Evolutionary conservation across 305 asterid species (phyloP).

Genomic region (Ajuga reptans): DNA sequence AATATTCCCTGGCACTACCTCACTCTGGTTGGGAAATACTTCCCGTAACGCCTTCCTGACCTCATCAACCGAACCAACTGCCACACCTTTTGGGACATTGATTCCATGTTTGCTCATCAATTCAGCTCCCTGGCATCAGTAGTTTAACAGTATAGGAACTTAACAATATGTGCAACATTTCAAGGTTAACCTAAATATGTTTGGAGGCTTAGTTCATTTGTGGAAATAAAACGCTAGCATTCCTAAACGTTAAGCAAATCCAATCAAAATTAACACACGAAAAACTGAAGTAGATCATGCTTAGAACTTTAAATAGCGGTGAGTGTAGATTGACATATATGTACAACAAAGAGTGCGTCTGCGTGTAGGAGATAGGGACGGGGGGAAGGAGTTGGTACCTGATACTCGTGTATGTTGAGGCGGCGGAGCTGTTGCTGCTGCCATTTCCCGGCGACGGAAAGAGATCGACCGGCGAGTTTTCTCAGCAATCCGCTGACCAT

Average conservation of each 20-base stretch:
- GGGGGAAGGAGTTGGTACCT: slow-evolving; percentile 34
- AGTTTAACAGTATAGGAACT: neutral
- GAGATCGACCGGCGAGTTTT: slow-evolving; percentile 62
- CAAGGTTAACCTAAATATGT: slow-evolving; percentile 10
- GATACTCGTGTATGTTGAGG: slow-evolving; percentile 93
- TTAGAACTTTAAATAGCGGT: neutral
- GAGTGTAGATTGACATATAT: neutral
- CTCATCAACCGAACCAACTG: slow-evolving; percentile 61
- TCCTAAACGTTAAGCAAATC: neutral
- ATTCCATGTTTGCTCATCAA: slow-evolving; percentile 90
- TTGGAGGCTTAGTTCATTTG: neutral
- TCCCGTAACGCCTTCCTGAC: slow-evolving; percentile 58
- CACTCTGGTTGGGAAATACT: slow-evolving; percentile 56
- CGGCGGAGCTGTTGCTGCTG: slow-evolving; percentile 98
- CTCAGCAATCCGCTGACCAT: slow-evolving; percentile 82
- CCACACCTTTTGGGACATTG: slow-evolving; percentile 90
- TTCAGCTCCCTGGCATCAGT: slow-evolving; percentile 69
- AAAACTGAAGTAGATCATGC: slow-evolving; percentile 16
- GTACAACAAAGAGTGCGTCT: neutral
- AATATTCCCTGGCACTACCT: slow-evolving; percentile 38
- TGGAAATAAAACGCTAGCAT: neutral
- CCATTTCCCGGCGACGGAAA: slow-evolving; percentile 91
- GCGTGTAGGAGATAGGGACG: neutral
- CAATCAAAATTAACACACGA: neutral
- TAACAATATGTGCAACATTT: neutral